Evolutionary conservation across 257 asterid genomes (phyloP), one percentile per base, ranked within the genome.

Genomic region (Gentiana macrophylla): DNA sequence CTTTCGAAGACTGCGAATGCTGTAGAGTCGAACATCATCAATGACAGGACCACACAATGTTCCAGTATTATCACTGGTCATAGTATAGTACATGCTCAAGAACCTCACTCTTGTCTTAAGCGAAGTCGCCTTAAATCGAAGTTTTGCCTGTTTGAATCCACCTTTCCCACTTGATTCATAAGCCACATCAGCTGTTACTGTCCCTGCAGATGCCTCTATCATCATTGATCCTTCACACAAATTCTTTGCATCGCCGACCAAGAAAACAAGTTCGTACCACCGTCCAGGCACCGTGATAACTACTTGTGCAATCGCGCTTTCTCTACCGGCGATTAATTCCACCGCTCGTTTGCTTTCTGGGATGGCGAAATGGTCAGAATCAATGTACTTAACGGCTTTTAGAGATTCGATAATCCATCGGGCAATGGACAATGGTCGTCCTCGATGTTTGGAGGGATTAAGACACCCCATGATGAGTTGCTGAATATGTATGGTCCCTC

Each of bases 361-460:
- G 46, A 89, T 83, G 2, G 63, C 12, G 43, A 79, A 89, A 65
- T 86, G 95, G 9, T 50, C 71, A 1, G 95, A 80, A 13, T 89
- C 97, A 5, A 89, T 46, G 70, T 89, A 86, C 55, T 86, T 89
- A 1, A 89, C 89, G 10, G 97, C 97, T 65, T 86, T 89, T 6
- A 80, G 75, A 35, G 97, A 89, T 53, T 89, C 87, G 35, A 86
- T 68, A 4, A 80, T 78, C 97, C 97, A 86, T 12, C 95, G 4
- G 84, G 86, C n/a, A 89, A 43, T 0, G 97, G 95, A 1, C 94
- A 89, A 79, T 89, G 94, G 10, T 73, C 77, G 59, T 85, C 94
- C 72, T 81, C 89, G 2, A 83, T 79, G 74, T 83, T 78, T 41
- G 97, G 94, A 0, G 97, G 95, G 49, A 89, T 77, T 10, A 89